Evolutionary conservation across 352 stramenopile genomes (phyloP), one percentile per base, ranked within the genome.

Genomic region (Pythium dissotocum): DNA sequence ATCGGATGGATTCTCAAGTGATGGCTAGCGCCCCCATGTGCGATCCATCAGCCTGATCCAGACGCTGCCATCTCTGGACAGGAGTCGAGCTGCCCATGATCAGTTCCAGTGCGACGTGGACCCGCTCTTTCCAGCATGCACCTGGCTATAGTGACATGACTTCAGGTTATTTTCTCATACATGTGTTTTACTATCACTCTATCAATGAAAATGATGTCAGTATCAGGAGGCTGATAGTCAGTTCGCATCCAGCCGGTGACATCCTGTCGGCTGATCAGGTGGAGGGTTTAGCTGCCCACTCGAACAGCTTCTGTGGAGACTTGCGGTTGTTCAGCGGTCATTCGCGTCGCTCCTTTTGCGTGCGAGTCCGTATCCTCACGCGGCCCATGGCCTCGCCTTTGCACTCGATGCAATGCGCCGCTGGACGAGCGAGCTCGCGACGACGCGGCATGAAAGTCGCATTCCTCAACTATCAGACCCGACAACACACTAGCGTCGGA

Each of bases 151-250:
- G 49, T 46, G 54, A 48, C 54, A 44, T 58, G n/a, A 58, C 0
- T 10, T 38, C 33, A 38, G 21, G 21, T 24, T 24, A 24, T 24
- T 24, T 24, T 24, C 21, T 24, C 21, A 24, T 24, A 24, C 21
- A 24, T 40, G 35, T 40, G 35, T 40, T 12, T 46, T 0, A 46
- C 38, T 46, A 12, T 46, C 38, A 24, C 21, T 24, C 21, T 24
- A 24, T 24, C 21, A 24, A 24, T 24, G 21, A 24, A 24, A 24
- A 24, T 24, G 21, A 46, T 55, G 60, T 49, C 40, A 49, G 21
- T 68, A 68, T 62, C 38, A 24, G 13, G 14, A 49, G 61, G 61
- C 40, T 62, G 53, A 56, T 57, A 68, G 61, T 58, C 61, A 33
- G 61, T 68, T 68, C 61, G 9, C 8, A 30, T n/a, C 33, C 53